Conservation (phyloP, 257 asterid species). For the Solanum appendiculatum region DNA sequence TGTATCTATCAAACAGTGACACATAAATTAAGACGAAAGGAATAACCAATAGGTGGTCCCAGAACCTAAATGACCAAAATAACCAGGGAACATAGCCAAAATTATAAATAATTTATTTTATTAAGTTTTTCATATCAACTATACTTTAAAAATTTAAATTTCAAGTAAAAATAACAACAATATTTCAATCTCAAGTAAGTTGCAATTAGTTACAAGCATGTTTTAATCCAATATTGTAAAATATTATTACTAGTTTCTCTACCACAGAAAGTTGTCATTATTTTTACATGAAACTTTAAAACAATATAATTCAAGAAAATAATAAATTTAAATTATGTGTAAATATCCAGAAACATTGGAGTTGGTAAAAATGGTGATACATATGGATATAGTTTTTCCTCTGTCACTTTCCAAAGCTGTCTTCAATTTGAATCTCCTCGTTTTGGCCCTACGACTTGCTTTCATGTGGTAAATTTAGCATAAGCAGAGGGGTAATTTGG, state of each 20-base stretch:
- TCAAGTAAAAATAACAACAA: neutral
- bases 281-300: neutral
- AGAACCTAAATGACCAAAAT: neutral
- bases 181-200: neutral
- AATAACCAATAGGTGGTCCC: neutral
- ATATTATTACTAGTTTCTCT: neutral
- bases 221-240: neutral
- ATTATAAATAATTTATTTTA: no score
- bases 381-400: neutral
- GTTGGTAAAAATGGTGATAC: neutral
- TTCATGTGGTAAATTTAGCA: neutral
- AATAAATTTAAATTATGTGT: neutral
- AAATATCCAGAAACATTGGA: neutral
- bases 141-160: neutral
- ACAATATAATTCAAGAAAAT: neutral
- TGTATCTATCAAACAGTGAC: neutral
- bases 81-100: neutral
- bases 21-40: neutral
- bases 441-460: neutral
- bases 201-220: neutral
- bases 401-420: neutral
- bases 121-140: neutral
- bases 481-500: neutral
- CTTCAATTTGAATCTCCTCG: neutral
- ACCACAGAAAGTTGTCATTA: neutral